phyloP scores from a whole-genome alignment of 495 filamentous ascomycete genomes.

The Neurospora intermedia region DNA sequence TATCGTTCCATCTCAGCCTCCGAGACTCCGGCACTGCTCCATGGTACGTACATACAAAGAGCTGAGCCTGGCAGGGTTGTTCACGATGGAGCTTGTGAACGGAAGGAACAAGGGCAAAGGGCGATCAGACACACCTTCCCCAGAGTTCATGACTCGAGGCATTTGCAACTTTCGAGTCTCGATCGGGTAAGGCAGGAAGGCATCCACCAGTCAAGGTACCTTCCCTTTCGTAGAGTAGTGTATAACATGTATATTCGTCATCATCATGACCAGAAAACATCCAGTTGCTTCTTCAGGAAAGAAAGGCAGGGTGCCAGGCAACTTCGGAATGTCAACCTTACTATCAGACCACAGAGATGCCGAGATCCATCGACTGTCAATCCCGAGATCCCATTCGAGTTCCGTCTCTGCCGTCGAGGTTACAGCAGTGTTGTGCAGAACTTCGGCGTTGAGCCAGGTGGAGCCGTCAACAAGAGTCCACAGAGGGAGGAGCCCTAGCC shows the following conservation, averaged over 20 bases:
- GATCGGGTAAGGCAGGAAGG: not conserved
- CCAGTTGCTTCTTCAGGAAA: not conserved
- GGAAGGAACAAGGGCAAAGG: not conserved
- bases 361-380: not conserved
- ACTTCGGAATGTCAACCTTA: not conserved
- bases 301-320: not conserved
- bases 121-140: not conserved
- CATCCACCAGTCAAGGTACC: not conserved
- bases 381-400: not conserved
- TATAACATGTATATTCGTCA: not conserved
- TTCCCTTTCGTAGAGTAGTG: not conserved
- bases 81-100: not conserved
- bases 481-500: not conserved
- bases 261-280: not conserved
- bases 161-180: not conserved
- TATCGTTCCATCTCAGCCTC: not conserved
- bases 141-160: not conserved
- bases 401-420: not conserved
- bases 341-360: not conserved
- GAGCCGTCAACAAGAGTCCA: not conserved
- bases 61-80: not conserved
- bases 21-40: not conserved
- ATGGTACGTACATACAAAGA: not conserved
- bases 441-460: not conserved
- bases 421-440: not conserved